These are phyloP conservation scores for Aspergillus transmontanensis DNA, from an alignment of 2,329 filamentous ascomycete species.

Conservation along the genomic window DNA sequence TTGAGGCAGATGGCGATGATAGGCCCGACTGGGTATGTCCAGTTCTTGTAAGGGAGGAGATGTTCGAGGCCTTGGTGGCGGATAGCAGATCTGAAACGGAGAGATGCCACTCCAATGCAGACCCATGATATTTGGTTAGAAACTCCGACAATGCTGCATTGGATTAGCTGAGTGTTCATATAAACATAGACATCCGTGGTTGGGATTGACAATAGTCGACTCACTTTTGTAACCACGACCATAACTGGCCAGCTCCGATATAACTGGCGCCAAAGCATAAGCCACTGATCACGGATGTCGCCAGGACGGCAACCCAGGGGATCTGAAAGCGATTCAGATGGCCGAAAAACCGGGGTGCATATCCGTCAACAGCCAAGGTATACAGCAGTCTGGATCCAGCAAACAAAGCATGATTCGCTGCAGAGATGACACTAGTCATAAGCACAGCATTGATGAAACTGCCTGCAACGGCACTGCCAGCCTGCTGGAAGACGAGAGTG, in stretches of 20 bases:
- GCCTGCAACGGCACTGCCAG: conserved; percentile 57
- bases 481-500: conserved; percentile 64
- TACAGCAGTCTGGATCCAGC: conserved; percentile 61
- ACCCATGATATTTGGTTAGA: conserved; percentile 68
- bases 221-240: conserved; percentile 68
- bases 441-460: conserved; percentile 65
- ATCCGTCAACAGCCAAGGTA: conserved; percentile 55
- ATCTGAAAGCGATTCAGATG: conserved; percentile 53
- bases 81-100: conserved; percentile 65
- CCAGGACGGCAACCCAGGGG: conserved; percentile 58
- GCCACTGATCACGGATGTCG: conserved; percentile 56
- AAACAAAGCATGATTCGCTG: conserved; percentile 62
- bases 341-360: conserved; percentile 61
- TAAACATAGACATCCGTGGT: neutral
- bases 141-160: conserved; percentile 61
- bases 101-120: conserved; percentile 64
- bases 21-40: conserved; percentile 66
- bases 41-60: conserved; percentile 65
- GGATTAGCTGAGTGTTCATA: conserved; percentile 9
- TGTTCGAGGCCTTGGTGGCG: conserved; percentile 62
- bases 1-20: conserved; percentile 61
- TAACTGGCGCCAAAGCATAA: conserved; percentile 68
- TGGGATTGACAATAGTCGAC: conserved; percentile 14
- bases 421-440: conserved; percentile 60
- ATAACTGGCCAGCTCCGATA: conserved; percentile 66